Base-by-base conservation (phyloP, 805 yeast species). In the Alloascoidea hylecoeti region DNA sequence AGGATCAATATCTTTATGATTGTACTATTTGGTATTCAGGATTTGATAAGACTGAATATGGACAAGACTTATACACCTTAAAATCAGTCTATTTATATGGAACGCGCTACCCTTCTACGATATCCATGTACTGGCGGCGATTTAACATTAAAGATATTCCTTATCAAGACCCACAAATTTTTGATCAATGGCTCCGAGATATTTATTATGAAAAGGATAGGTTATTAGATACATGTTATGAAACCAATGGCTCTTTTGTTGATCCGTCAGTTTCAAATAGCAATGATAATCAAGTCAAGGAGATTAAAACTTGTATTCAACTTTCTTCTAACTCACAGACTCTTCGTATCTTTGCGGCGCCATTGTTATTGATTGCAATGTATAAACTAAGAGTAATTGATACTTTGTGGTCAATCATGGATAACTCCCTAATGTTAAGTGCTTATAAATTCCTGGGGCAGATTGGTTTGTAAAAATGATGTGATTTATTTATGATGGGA, bases 1-100 rank as follows among this genome's bases (percentile, higher is more conserved):
- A n/a, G n/a, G n/a, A n/a, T n/a, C 13, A 68, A 64, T 4, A 33
- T n/a, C 68, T 92, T 0, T 83, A 85, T 50, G 96, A 92, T 56
- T 57, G 83, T 27, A 84, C 98, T 0, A 66, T 84, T 33, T 96
- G 78, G 0, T 92, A 86, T 56, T 66, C 78, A 3, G 95, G 86
- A 9, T 74, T 83, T 3, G 56, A 58, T 13, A 50, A 49, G n/a
- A 58, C 50, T 27, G 76, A 75, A 42, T 79, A 68, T 50, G 95
- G 95, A 1, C 96, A 92, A 54, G 78, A 77, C 45, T 65, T 67
- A 19, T 92, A 70, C 55, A 72, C 85, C 1, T 61, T 92, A 39
- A 63, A 66, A 39, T 62, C 68, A 18, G 70, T 78, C 32, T 85
- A 76, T 50, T 49, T 85, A 4, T 59, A 64, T 38, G 95, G 96